Conservation (phyloP, 257 asterid genomes). For the Ocimum tenuiflorum region DNA sequence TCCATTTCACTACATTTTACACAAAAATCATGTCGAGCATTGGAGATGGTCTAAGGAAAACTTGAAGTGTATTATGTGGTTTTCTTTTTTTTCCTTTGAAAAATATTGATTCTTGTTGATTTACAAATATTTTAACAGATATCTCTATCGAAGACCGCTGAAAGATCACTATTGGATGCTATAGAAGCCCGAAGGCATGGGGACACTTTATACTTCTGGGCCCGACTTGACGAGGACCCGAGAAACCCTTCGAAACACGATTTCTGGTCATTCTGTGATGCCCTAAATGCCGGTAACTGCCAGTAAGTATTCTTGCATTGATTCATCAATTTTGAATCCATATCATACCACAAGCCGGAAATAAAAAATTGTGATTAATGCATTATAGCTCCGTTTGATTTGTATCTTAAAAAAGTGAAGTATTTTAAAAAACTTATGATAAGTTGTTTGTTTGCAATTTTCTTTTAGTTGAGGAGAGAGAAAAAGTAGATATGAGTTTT, state of each 20-base stretch:
- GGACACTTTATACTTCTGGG: conserved; percentile 86
- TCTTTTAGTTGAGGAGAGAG: too few species aligned
- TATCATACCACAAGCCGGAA: background rate
- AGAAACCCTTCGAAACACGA: conserved; percentile 53
- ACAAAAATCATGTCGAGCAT: too few species aligned
- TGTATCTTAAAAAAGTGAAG: too few species aligned
- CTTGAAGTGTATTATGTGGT: background rate
- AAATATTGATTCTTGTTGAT: conserved; percentile 10
- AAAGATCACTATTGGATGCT: conserved; percentile 55
- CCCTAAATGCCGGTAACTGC: conserved; percentile 92
- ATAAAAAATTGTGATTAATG: background rate
- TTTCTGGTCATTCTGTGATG: conserved; percentile 97
- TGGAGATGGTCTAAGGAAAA: too few species aligned
- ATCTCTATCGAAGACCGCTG: conserved; percentile 70
- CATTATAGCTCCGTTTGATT: too few species aligned
- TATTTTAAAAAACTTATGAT: too few species aligned
- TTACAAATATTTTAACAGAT: conserved; percentile 39
- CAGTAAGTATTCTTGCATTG: conserved; percentile 41
- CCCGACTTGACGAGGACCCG: conserved; percentile 60
- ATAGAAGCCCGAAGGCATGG: conserved; percentile 69
- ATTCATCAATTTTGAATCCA: background rate
- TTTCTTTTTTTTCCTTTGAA: background rate
- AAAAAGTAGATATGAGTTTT: too few species aligned
- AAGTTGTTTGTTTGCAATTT: too few species aligned
- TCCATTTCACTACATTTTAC: too few species aligned